phyloP scores from a whole-genome alignment of 1,139 yeast species.

The Nakaseomyces uthaithaninus region DNA sequence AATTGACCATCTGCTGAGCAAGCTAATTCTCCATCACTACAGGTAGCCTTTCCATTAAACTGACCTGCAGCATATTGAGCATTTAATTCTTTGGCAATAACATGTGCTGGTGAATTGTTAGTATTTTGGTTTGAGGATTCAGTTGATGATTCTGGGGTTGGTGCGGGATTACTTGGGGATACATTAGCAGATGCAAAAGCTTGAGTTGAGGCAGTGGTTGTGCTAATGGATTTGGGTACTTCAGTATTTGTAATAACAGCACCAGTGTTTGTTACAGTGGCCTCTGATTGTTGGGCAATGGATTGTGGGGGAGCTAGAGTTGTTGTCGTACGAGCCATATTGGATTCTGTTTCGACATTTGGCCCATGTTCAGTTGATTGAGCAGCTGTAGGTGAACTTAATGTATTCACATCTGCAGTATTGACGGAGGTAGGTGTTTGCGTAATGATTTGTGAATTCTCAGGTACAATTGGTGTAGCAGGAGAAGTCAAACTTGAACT shows the following conservation, averaged over 20 bases:
- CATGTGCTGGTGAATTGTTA: slow-evolving; percentile 30
- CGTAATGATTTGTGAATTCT: no score
- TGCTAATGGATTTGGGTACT: slow-evolving; percentile 4
- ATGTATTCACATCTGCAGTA: slow-evolving; percentile 3
- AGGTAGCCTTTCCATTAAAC: slow-evolving; percentile 30
- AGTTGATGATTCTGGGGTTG: slow-evolving; percentile 8
- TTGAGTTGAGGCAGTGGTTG: slow-evolving; percentile 8
- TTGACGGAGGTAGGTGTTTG: no score
- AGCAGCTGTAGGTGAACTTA: slow-evolving; percentile 8
- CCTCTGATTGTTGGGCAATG: no score
- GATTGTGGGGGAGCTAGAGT: no score
- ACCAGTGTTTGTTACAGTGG: no score
- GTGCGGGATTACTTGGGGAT: neutral
- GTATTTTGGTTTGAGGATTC: slow-evolving; percentile 14
- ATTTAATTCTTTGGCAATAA: slow-evolving; percentile 38
- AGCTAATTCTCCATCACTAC: slow-evolving; percentile 43
- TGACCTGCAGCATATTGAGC: slow-evolving; percentile 26
- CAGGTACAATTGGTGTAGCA: slow-evolving; percentile 5
- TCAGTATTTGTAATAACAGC: neutral
- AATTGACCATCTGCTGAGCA: slow-evolving; percentile 43
- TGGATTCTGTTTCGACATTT: no score
- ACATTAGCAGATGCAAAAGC: no score
- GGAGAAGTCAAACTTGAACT: slow-evolving; percentile 9
- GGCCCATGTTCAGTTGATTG: no score
- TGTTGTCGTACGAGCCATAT: neutral